Conservation (phyloP, 495 filamentous ascomycete genomes). For the Penicillium arizonense region DNA sequence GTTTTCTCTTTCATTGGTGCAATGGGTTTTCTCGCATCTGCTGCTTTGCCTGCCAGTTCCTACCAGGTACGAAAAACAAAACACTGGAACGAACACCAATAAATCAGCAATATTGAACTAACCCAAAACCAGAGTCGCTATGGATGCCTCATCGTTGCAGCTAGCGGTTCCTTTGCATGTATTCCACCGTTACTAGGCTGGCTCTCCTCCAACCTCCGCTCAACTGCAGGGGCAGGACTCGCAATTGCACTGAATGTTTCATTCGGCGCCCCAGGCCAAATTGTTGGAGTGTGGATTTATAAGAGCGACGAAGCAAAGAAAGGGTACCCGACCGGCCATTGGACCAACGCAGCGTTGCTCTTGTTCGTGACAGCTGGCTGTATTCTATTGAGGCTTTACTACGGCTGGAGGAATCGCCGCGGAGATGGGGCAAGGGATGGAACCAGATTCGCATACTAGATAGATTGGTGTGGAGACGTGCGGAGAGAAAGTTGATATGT, state of each 20-base stretch:
- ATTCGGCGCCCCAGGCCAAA: conserved; percentile 65
- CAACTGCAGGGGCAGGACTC: conserved; percentile 61
- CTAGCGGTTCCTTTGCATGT: conserved; percentile 54
- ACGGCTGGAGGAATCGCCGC: conserved; percentile 34
- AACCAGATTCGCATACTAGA: conserved; percentile 34
- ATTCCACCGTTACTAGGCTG: conserved; percentile 68
- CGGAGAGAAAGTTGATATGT: background rate
- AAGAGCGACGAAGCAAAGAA: conserved; percentile 55
- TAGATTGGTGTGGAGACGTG: background rate
- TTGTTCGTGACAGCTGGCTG: conserved; percentile 37
- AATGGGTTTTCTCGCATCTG: conserved; percentile 64
- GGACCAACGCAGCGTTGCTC: conserved; percentile 51
- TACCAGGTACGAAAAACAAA: conserved; percentile 39
- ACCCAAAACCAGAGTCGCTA: conserved; percentile 50
- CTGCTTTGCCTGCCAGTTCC: conserved; percentile 57
- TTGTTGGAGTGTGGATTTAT: conserved; percentile 73
- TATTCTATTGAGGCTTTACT: conserved; percentile 36
- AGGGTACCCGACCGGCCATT: conserved; percentile 69
- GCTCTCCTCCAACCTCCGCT: conserved; percentile 66
- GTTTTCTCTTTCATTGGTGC: conserved; percentile 58
- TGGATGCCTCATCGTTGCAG: conserved; percentile 65
- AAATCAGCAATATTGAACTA: background rate
- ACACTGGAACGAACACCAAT: background rate
- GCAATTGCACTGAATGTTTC: conserved; percentile 69
- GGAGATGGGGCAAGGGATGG: conserved; percentile 15